Base-by-base conservation (phyloP, 306 rosid genomes). In the Adenanthera pavonina region DNA sequence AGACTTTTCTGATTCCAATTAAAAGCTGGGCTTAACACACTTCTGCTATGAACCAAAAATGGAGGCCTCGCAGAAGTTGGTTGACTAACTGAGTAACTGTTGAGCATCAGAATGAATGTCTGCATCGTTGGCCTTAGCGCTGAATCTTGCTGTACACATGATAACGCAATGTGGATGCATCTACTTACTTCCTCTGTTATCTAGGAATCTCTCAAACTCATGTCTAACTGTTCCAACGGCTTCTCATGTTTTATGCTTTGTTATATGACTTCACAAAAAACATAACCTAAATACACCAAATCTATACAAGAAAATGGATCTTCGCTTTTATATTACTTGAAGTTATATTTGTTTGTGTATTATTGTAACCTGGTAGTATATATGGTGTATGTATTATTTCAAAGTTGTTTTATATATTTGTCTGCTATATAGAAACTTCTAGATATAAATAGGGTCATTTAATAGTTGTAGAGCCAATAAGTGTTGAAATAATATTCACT, bases 141-240 rank as follows among this genome's bases (percentile, higher is more conserved):
- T 17, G 84, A 82, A 84, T 85, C 84, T 62, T 89, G 89, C n/a
- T 88, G 88, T 78, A 81, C 86, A 82, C 91, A 88, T n/a, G 81
- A 71, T 56, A 91, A 78, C 7, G 89, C 93, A 17, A 91, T 83
- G 6, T 89, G 82, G 46, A 89, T 82, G 80, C 93, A 89, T 82
- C 89, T 86, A 7, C 15, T 82, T 10, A 91, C 86, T 86, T 89
- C 93, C 38, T n/a, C 70, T 40, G 54, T 81, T 7, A 66, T 72
- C 54, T 61, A 82, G 69, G 84, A 83, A 20, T 78, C 78, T 68
- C 77, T 44, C n/a, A 89, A 9, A 2, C 51, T 51, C 43, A 62
- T 80, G 78, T 89, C 93, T 80, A 86, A 33, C 60, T 88, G 74
- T 16, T 88, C 89, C 30, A 61, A 46, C 7, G 85, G 59, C 16